phyloP scores from a whole-genome alignment of 768 basidiomycete genomes.

The Vishniacozyma victoriae region DNA sequence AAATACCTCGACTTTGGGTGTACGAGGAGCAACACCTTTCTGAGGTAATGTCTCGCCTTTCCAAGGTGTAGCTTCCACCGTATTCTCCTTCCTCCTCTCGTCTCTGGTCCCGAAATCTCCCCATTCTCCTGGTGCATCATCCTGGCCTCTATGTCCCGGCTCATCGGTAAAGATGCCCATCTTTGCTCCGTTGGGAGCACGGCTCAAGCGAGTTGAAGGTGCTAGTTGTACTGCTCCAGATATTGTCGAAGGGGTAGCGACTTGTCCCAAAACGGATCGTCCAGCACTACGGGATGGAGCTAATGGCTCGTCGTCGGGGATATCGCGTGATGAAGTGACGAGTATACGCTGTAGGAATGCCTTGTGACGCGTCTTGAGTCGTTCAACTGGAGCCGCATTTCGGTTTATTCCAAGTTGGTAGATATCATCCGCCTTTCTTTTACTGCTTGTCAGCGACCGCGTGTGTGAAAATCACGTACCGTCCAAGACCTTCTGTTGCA shows the following conservation, averaged over 20 bases:
- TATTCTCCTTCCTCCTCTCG: conserved; percentile 50
- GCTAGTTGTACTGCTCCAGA: conserved; percentile 29
- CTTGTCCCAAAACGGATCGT: conserved; percentile 31
- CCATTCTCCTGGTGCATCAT: conserved; percentile 44
- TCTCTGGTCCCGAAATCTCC: conserved; percentile 50
- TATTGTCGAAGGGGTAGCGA: conserved; percentile 43
- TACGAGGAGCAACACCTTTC: conserved; percentile 39
- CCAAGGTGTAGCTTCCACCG: conserved; percentile 48
- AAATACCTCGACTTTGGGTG: conserved; percentile 50
- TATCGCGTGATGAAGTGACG: conserved; percentile 36
- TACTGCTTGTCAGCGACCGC: conserved; percentile 51
- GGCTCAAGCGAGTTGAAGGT: conserved; percentile 17
- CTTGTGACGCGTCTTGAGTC: conserved; percentile 71
- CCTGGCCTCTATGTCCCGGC: conserved; percentile 32
- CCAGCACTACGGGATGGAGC: conserved; percentile 7
- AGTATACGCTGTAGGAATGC: conserved; percentile 67
- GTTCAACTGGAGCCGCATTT: conserved; percentile 71
- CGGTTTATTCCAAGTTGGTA: conserved; percentile 77
- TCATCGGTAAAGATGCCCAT: conserved; percentile 46
- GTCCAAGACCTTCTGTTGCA: conserved; percentile 66
- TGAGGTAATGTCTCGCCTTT: conserved; percentile 49
- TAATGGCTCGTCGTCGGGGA: conserved; percentile 32
- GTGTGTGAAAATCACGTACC: conserved; percentile 54
- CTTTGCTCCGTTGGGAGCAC: conserved; percentile 36
- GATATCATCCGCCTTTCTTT: conserved; percentile 68